Conservation (phyloP, 2,329 filamentous ascomycete species). For the Balansia obtecta region DNA sequence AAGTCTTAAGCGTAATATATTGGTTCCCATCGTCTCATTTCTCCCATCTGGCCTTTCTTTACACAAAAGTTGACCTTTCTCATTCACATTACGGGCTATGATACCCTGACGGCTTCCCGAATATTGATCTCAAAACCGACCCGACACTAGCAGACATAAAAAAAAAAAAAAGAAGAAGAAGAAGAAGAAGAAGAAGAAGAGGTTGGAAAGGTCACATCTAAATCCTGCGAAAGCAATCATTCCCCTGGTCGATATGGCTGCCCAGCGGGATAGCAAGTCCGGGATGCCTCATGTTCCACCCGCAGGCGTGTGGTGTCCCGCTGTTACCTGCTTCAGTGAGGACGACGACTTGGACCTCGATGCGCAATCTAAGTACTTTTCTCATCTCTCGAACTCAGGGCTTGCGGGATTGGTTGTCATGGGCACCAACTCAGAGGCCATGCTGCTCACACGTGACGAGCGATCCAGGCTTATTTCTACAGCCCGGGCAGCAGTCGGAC, state of each 20-base stretch:
- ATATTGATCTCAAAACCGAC: no score
- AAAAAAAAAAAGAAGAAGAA: not conserved
- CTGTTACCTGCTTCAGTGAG: constrained; percentile 41
- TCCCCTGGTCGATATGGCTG: not conserved
- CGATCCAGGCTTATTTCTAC: constrained; percentile 41
- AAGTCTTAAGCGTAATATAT: no score
- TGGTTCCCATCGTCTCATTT: no score
- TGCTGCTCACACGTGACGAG: constrained; percentile 47
- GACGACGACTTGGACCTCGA: constrained; percentile 33
- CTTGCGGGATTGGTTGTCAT: constrained; percentile 40
- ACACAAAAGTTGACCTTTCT: no score
- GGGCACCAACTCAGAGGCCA: constrained; percentile 43
- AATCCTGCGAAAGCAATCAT: no score
- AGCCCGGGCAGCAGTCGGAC: constrained; percentile 65
- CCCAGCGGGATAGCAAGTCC: constrained; percentile 3
- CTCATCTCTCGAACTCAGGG: constrained; percentile 36
- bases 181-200: not conserved
- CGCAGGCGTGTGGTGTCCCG: constrained; percentile 36
- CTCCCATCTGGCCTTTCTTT: no score
- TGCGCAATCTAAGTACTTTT: constrained; percentile 37
- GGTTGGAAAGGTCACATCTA: not conserved
- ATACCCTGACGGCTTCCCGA: no score
- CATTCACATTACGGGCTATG: no score
- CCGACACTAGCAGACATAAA: no score
- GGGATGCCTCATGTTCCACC: constrained; percentile 14